Base-by-base conservation (phyloP, 371 early-diverging fungal species). In the Funneliformis caledonium region DNA sequence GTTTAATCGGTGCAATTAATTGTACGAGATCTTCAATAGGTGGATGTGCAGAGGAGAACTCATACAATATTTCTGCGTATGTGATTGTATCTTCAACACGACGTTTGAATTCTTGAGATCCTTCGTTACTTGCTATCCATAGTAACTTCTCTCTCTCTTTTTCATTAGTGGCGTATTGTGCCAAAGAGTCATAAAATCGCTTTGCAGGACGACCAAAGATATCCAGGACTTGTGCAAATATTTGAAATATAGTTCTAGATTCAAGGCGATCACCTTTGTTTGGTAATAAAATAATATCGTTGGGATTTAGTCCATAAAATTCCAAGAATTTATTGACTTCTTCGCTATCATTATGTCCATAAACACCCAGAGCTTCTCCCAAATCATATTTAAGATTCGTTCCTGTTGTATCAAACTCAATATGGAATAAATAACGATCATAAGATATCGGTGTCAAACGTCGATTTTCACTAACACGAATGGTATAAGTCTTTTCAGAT, bases 391-490 rank as follows among this genome's bases (percentile, higher is more conserved):
- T 92, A 82, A 97, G 86, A 59, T 90, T 93, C 10, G 94, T 91
- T 67, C 88, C 88, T 59, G 88, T 88, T 45, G 93, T 95, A 81
- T 97, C 97, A 81, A 97, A 94, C 86, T 97, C 97, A 67, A 97
- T 88, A 86, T 97, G 97, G 93, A 97, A 96, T 14, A 97, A 94
- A 83, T 97, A 95, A 82, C 97, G 95, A 82, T 97, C 97, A 86
- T 97, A 97, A 37, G 87, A 82, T 5, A 85, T 84, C 4, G 97
- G 96, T 2, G 97, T 97, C 83, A 97, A 86, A 31, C 97, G 93
- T 64, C 89, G 86, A 88, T 94, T 92, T 79, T 94, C 93, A 19
- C 92, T 87, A 31, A 96, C 91, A 82, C 85, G 89, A 79, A 96
- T 90, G 14, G 88, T 81, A 83, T 88, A 93, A 4, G 91, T 90